These are phyloP conservation scores for Pterocarpus macrocarpus DNA, from an alignment of 306 rosid genomes.

Conservation along the genomic window DNA sequence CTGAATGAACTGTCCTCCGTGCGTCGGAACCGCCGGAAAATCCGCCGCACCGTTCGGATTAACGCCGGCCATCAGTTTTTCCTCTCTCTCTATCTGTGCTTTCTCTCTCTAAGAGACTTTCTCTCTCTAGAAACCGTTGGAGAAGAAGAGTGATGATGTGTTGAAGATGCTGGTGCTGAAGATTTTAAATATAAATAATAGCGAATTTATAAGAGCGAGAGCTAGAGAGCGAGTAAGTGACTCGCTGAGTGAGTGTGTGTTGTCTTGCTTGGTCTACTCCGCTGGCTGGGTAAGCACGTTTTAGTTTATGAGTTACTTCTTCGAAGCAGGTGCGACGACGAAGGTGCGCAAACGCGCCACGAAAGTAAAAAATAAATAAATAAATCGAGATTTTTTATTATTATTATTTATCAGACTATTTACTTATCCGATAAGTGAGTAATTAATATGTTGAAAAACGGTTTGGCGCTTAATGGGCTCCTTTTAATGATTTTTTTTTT, in stretches of 20 bases:
- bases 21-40: slow-evolving; percentile 75
- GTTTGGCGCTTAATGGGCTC: too few species aligned
- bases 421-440: too few species aligned
- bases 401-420: too few species aligned
- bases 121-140: slow-evolving; percentile 45
- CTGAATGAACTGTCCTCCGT: slow-evolving; percentile 83
- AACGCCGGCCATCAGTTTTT: slow-evolving; percentile 63
- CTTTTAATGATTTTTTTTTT: too few species aligned
- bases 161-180: slow-evolving; percentile 35
- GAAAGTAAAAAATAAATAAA: slow-evolving; percentile 15
- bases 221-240: slow-evolving; percentile 17
- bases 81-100: slow-evolving; percentile 35
- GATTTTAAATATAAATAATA: slow-evolving; percentile 31
- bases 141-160: slow-evolving; percentile 11
- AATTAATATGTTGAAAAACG: too few species aligned
- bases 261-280: slow-evolving; percentile 34
- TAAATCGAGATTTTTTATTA: too few species aligned
- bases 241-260: slow-evolving; percentile 7
- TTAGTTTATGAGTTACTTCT: slow-evolving; percentile 17
- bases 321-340: slow-evolving; percentile 67
- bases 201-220: background rate
- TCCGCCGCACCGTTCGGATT: slow-evolving; percentile 59
- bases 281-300: slow-evolving; percentile 25
- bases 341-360: slow-evolving; percentile 68
- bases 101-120: slow-evolving; percentile 47